Evolutionary conservation across 345 rosid genomes (phyloP).

Genomic region (Pugionium cornutum): DNA sequence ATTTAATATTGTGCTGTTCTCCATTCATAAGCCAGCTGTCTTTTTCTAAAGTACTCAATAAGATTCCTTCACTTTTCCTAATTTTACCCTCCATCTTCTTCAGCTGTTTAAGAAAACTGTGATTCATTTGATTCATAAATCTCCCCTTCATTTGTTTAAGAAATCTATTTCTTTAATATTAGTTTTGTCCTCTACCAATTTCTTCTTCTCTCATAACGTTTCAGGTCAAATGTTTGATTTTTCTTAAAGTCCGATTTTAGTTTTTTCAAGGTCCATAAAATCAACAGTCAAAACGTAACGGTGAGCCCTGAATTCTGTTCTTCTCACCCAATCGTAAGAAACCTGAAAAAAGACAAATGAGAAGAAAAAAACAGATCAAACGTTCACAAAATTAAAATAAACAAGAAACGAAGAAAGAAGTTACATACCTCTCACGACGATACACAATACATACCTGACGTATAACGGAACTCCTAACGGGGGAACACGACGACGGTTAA

Average conservation of each 20-base stretch:
- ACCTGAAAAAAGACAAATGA: constrained; percentile 9
- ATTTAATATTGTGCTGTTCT: constrained; percentile 11
- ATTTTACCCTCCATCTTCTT: background rate
- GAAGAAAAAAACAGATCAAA: constrained; percentile 9
- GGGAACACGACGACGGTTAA: background rate
- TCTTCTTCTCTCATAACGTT: background rate
- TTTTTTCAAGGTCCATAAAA: background rate
- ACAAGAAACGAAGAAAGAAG: background rate
- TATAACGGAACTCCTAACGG: background rate
- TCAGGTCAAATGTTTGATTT: background rate
- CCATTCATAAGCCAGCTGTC: constrained; percentile 15
- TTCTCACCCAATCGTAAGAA: background rate
- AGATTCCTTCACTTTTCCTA: background rate
- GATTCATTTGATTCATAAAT: too few species aligned
- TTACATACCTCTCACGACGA: constrained; percentile 37
- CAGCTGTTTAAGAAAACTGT: too few species aligned
- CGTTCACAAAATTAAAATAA: background rate
- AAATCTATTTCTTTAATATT: too few species aligned
- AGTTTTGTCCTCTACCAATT: too few species aligned
- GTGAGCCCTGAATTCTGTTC: too few species aligned
- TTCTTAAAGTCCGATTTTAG: too few species aligned
- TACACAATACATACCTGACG: background rate
- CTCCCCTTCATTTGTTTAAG: background rate
- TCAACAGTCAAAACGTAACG: background rate
- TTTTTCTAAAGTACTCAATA: background rate